Base-by-base conservation (phyloP, 176 grass and related monocot genomes). In the Tuctoria greenei region DNA sequence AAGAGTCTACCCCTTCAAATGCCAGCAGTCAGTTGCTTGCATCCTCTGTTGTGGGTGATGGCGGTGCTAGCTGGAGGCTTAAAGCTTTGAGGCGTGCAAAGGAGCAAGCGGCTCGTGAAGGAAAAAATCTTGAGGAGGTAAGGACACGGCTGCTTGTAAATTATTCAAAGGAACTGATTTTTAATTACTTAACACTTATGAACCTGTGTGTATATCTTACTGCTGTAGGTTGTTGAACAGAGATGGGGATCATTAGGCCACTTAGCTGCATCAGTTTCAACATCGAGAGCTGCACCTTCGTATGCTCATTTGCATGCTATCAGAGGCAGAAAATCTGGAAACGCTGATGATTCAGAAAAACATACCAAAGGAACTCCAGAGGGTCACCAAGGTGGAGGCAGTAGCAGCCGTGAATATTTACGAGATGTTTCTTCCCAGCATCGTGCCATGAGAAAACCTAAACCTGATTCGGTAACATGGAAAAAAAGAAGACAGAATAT, bases 1-100 rank as follows among this genome's bases (percentile, higher is more conserved):
- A 94, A 66, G 91, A 92, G 57, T 81, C 82, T 27, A 84, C 56
- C 4, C 79, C 79, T 27, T 52, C 72, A 13, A 81, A 46, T 45
- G 77, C 66, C 0, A 43, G 83, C 31, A 77, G 52, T 65, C 82
- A 76, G 70, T 85, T 90, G 69, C 79, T 86, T 61, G 74, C 89
- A 14, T 89, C 91, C 49, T 87, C 86, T 34, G 89, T 92, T 57
- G 79, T 98, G n/a, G 95, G 91, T 49, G 95, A 99, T 63, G 95
- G 95, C 31, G 89, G 95, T 74, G 95, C 91, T 61, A 99, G 95
- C 75, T 99, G 95, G 95, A 92, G 89, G 77, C 62, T 99, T 43
- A 99, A 99, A 86, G 95, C 95, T 71, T 86, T 99, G 76, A 99
- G 88, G 64, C 89, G 95, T 80, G 95, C 95, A 49, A 99, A 92